These are phyloP conservation scores for Colletotrichum coccodes DNA, from an alignment of 2,329 filamentous ascomycete genomes.

Conservation along the genomic window DNA sequence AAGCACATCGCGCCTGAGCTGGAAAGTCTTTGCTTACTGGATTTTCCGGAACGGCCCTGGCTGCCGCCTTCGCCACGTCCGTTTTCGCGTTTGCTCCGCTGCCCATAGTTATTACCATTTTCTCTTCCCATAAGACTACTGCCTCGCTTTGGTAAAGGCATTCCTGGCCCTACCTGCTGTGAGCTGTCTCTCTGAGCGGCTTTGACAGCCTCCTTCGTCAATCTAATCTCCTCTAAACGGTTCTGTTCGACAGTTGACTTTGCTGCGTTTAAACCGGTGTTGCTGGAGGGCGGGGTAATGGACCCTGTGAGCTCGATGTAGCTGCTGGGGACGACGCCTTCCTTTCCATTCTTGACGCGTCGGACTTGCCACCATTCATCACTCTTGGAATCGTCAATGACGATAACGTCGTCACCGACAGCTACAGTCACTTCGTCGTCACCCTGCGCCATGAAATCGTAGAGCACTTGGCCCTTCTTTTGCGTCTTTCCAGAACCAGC, in stretches of 20 bases:
- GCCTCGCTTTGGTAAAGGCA: slow-evolving; percentile 79
- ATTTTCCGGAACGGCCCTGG: slow-evolving; percentile 53
- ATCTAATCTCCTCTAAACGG: slow-evolving; percentile 80
- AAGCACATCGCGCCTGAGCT: neutral
- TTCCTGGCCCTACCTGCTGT: slow-evolving; percentile 78
- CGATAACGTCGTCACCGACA: slow-evolving; percentile 87
- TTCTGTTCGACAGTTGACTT: slow-evolving; percentile 81
- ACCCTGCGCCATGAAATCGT: slow-evolving; percentile 96
- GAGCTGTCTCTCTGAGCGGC: slow-evolving; percentile 63
- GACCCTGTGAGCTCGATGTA: slow-evolving; percentile 90
- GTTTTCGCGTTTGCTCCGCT: slow-evolving; percentile 78
- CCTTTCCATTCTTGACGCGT: slow-evolving; percentile 88
- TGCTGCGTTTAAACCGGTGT: slow-evolving; percentile 60
- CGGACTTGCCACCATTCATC: slow-evolving; percentile 99
- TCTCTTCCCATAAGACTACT: slow-evolving; percentile 79
- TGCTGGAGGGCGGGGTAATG: slow-evolving; percentile 60
- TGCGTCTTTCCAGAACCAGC: slow-evolving; percentile 76
- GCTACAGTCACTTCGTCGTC: slow-evolving; percentile 96
- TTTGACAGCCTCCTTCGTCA: slow-evolving; percentile 83
- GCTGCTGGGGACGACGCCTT: slow-evolving; percentile 95
- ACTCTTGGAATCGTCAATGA: slow-evolving; percentile 90
- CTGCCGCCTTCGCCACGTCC: slow-evolving; percentile 65
- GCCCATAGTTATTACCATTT: slow-evolving; percentile 72
- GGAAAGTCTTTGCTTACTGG: slow-evolving; percentile 67
- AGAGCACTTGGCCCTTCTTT: slow-evolving; percentile 88